Evolutionary conservation across 2,329 filamentous ascomycete genomes (phyloP).

Genomic region (Botryotinia globosa): DNA sequence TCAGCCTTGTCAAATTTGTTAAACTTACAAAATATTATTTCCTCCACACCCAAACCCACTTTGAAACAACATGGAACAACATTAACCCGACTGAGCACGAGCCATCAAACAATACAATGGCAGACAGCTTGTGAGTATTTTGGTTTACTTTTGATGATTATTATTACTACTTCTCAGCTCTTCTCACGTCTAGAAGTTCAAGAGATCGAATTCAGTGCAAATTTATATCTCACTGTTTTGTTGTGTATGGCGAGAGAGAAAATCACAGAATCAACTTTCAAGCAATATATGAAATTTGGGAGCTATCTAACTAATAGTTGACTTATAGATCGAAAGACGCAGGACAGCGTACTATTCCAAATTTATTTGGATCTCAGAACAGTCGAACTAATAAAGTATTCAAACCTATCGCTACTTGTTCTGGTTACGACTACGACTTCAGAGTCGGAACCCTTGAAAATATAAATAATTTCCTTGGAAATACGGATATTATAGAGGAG

Average conservation of each 20-base stretch:
- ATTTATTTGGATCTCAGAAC: background rate
- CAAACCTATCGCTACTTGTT: background rate
- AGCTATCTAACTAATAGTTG: constrained; percentile 4
- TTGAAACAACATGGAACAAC: background rate
- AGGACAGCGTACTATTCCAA: background rate
- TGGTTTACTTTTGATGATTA: background rate
- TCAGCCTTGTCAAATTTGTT: constrained; percentile 21
- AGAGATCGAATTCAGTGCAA: background rate
- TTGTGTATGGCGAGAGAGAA: background rate
- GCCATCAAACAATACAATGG: background rate
- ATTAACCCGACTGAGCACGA: background rate
- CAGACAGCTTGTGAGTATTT: background rate
- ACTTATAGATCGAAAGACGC: constrained; percentile 7
- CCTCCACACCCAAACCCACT: constrained; percentile 2
- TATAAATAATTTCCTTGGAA: background rate
- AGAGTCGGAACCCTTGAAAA: background rate
- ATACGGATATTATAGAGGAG: background rate
- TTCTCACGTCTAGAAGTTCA: background rate
- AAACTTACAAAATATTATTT: background rate
- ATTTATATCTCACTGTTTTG: background rate
- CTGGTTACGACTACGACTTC: background rate
- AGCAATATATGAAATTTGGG: background rate
- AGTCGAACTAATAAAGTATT: background rate
- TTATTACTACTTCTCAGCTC: background rate
- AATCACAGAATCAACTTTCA: background rate